phyloP scores from a whole-genome alignment of 2,329 filamentous ascomycete genomes.

The Pleomassaria siparia region DNA sequence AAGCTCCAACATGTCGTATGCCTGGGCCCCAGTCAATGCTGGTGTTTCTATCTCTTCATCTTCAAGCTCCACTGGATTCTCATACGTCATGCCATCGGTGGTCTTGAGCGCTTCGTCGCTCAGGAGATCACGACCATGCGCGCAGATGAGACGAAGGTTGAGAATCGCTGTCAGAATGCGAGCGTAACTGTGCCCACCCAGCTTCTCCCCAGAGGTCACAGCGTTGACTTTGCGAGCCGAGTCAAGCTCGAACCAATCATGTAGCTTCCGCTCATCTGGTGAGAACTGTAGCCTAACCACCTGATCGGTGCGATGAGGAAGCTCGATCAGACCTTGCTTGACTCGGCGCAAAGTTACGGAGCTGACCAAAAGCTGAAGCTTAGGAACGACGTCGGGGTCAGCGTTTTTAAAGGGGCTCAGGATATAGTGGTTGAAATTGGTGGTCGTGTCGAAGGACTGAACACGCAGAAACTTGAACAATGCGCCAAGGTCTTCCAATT shows the following conservation, averaged over 20 bases:
- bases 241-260: slow-evolving; percentile 81
- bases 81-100: slow-evolving; percentile 77
- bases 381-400: slow-evolving; percentile 79
- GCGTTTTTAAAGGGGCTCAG: slow-evolving; percentile 83
- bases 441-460: slow-evolving; percentile 78
- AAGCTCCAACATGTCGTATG: slow-evolving; percentile 81
- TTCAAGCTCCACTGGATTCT: slow-evolving; percentile 86
- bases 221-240: slow-evolving; percentile 78
- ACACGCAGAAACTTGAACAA: slow-evolving; percentile 83
- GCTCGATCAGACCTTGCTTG: slow-evolving; percentile 80
- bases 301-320: slow-evolving; percentile 73
- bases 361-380: slow-evolving; percentile 85
- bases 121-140: slow-evolving; percentile 89
- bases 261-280: slow-evolving; percentile 71
- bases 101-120: slow-evolving; percentile 79
- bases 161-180: slow-evolving; percentile 91
- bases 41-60: slow-evolving; percentile 66
- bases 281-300: slow-evolving; percentile 76
- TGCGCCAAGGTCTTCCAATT: slow-evolving; percentile 80
- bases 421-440: slow-evolving; percentile 77
- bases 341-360: slow-evolving; percentile 90
- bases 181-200: slow-evolving; percentile 87
- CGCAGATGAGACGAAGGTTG: slow-evolving; percentile 85
- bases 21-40: slow-evolving; percentile 67
- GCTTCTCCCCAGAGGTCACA: slow-evolving; percentile 64